Percentiles rank a stretch among this genome's conserved stretches.
phyloP scores from a whole-genome alignment of 192 early-diverging fungal species.

The Coemansia sp. region DNA sequence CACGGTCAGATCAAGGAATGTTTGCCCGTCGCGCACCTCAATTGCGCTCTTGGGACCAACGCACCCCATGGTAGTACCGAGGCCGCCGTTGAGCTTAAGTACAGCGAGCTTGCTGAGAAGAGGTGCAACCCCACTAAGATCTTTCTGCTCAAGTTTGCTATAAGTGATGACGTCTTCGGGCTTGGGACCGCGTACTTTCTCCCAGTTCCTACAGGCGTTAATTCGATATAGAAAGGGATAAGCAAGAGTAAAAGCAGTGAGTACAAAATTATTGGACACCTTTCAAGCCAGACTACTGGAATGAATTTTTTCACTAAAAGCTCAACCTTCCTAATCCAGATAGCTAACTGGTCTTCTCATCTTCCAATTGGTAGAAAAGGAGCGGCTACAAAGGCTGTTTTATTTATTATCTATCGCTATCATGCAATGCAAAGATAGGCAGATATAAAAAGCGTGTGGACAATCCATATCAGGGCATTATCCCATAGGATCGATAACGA shows the following conservation, averaged over 20 bases:
- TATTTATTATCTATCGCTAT: too few relatives aligned
- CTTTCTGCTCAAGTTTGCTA: slow-evolving; percentile 60
- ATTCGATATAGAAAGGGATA: neutral
- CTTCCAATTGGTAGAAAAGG: neutral
- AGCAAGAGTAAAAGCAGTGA: neutral
- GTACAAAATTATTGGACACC: neutral
- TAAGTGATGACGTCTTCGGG: slow-evolving; percentile 87
- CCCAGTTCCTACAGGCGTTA: slow-evolving; percentile 77
- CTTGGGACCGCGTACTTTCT: slow-evolving; percentile 89
- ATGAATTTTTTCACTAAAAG: too few relatives aligned
- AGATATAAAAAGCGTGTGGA: too few relatives aligned
- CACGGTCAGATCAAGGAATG: slow-evolving; percentile 97
- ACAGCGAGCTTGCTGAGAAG: slow-evolving; percentile 92
- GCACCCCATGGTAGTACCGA: slow-evolving; percentile 99
- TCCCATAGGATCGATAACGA: neutral
- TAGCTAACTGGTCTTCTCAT: neutral
- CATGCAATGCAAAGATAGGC: too few relatives aligned
- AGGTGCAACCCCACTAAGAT: slow-evolving; percentile 47
- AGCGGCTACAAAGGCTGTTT: neutral
- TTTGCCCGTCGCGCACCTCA: slow-evolving; percentile 97
- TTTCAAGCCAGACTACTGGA: too few relatives aligned
- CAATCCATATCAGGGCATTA: neutral
- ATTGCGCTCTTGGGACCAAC: slow-evolving; percentile 98
- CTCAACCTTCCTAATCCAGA: neutral
- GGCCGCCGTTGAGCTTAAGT: slow-evolving; percentile 98